A percentile compares a stretch with the other conserved stretches of the same genome.
Conservation (phyloP, 805 yeast genomes). For the Monosporozyma siamensis region DNA sequence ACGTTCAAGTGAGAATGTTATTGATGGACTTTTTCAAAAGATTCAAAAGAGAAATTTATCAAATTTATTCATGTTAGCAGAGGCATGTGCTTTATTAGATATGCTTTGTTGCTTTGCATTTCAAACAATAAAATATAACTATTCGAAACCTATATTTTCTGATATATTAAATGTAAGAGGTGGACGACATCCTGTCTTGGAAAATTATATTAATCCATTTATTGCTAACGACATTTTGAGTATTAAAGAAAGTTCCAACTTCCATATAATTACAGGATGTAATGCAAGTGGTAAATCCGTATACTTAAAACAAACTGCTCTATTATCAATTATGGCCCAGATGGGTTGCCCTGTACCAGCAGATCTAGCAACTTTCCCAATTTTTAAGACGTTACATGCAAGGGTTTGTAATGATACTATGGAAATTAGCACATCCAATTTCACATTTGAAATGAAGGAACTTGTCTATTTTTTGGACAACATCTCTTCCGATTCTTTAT, state of each 20-base stretch:
- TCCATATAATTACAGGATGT: conserved; percentile 48
- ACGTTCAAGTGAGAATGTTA: conserved; percentile 34
- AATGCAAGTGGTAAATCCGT: conserved; percentile 59
- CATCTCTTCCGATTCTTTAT: conserved; percentile 26
- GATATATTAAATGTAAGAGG: conserved; percentile 24
- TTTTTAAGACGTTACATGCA: conserved; percentile 33
- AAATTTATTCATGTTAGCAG: conserved; percentile 34
- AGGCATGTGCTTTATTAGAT: conserved; percentile 37
- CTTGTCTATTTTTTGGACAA: conserved; percentile 37
- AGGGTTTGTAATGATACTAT: conserved; percentile 32
- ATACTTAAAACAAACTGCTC: conserved; percentile 42
- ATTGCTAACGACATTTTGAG: conserved; percentile 35
- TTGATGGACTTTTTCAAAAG: conserved; percentile 26
- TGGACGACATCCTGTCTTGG: conserved; percentile 38
- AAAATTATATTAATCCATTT: conserved; percentile 22
- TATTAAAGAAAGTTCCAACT: conserved; percentile 29
- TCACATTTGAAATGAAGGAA: conserved; percentile 41
- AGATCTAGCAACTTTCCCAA: conserved; percentile 34
- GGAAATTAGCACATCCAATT: conserved; percentile 34
- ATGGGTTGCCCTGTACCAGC: conserved; percentile 48
- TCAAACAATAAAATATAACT: conserved; percentile 19
- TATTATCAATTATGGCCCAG: conserved; percentile 45
- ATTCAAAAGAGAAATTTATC: conserved; percentile 26
- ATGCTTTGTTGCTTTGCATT: conserved; percentile 30
- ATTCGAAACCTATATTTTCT: conserved; percentile 33